A percentile compares a stretch with the other conserved stretches of the same genome.
Conservation (phyloP, 805 yeast genomes). For the Suhomyces sp. region DNA sequence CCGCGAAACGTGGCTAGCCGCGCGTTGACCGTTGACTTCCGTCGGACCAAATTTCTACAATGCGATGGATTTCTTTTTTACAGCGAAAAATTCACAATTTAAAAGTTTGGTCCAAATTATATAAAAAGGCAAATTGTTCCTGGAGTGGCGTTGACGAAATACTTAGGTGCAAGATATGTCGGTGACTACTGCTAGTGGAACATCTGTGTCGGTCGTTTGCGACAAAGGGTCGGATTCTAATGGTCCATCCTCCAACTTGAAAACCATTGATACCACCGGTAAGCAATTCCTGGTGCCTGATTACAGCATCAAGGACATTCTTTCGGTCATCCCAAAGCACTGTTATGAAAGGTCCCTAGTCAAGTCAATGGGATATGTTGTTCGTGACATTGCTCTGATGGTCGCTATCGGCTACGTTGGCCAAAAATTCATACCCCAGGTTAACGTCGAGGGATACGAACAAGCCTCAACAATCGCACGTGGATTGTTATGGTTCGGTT, state of each 20-base stretch:
- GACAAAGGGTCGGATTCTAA: slow-evolving; percentile 38
- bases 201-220: slow-evolving; percentile 13
- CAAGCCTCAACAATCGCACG: slow-evolving; percentile 33
- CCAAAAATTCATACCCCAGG: slow-evolving; percentile 49
- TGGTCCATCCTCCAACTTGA: slow-evolving; percentile 26
- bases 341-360: slow-evolving; percentile 65
- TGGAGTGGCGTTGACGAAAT: neutral
- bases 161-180: slow-evolving; percentile 3
- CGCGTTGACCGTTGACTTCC: neutral
- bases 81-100: neutral
- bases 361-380: slow-evolving; percentile 60
- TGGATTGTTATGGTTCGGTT: slow-evolving; percentile 56
- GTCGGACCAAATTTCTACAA: neutral
- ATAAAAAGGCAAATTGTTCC: neutral
- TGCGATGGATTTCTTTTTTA: neutral
- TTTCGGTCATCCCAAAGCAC: slow-evolving; percentile 67
- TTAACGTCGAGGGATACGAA: slow-evolving; percentile 34
- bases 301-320: slow-evolving; percentile 69
- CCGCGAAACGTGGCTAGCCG: neutral
- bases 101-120: neutral
- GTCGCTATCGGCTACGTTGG: slow-evolving; percentile 52
- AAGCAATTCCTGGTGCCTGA: slow-evolving; percentile 71
- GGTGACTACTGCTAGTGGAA: slow-evolving; percentile 8
- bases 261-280: slow-evolving; percentile 60
- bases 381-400: slow-evolving; percentile 57